Evolutionary conservation across 1,139 yeast genomes (phyloP), one percentile per base, ranked within the genome.

Genomic region (Yueomyces sp.): DNA sequence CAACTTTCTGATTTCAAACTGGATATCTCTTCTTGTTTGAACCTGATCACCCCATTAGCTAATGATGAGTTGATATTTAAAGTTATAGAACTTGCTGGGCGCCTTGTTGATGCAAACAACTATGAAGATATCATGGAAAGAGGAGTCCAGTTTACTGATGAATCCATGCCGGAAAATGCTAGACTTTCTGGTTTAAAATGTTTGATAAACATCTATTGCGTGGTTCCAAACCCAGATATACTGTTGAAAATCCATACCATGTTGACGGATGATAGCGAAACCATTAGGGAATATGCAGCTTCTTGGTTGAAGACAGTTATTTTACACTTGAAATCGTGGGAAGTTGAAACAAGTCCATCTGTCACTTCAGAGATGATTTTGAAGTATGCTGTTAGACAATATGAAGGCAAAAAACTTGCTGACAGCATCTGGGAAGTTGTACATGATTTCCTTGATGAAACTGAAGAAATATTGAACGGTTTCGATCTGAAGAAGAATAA

Each of bases 221-320:
- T 43, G 26, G 43, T 33, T 4, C 33, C 37, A 27, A 36, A 39
- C 28, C 46, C 25, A 41, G 49, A 3, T 40, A 42, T 25, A 49
- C 55, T 8, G 44, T 50, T 67, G 19, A 47, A 57, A 9, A 52
- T 75, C 1, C 68, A 65, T 47, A 53, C 58, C 12, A 71, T 66
- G 46, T 57, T 79, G 12, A 65, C 68, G 42, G 93, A 82, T 56
- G 91, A 81, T 53, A 84, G 79, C 48, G 70, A 66, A 6, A 70
- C 64, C 7, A 63, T 77, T 9, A 62, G 82, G 50, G 48, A 51
- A 1, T 29, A 54, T 3, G 67, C 76, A 1, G 60, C 77, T 0
- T 38, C 49, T 2, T 62, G 60, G 43, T 48, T 72, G 11, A 57
- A 65, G 3, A 29, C 43, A 11, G 31, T 38, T 8, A 37, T 49